These are phyloP conservation scores for Neopestalotiopsis sp. DNA, from an alignment of 2,329 filamentous ascomycete species.

Conservation along the genomic window DNA sequence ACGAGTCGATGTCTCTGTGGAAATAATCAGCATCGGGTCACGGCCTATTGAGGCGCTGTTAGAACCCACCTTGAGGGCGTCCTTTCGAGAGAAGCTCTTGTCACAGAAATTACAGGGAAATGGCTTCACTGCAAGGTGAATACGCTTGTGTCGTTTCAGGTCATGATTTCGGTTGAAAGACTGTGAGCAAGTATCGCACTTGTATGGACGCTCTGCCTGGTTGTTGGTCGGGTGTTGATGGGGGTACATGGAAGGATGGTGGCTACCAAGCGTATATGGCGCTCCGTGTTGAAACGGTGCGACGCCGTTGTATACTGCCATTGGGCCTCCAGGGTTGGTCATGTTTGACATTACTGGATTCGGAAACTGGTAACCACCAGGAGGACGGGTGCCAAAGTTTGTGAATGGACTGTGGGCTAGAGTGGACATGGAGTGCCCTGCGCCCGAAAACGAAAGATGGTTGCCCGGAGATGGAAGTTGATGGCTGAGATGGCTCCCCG, in stretches of 20 bases:
- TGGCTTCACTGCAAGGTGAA: slow-evolving; percentile 93
- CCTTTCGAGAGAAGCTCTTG: slow-evolving; percentile 96
- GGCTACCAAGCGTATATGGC: slow-evolving; percentile 56
- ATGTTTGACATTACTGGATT: slow-evolving; percentile 81
- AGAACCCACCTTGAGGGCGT: slow-evolving; percentile 87
- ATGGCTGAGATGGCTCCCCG: too few species aligned
- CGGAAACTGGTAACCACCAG: slow-evolving; percentile 59
- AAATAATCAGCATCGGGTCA: background rate
- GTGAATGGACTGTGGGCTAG: too few species aligned
- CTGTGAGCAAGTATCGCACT: slow-evolving; percentile 90
- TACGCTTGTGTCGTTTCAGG: slow-evolving; percentile 92
- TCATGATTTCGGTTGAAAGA: slow-evolving; percentile 98
- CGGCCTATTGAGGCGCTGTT: background rate
- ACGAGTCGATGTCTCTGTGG: background rate
- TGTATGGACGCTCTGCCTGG: slow-evolving; percentile 84
- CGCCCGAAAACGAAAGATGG: too few species aligned
- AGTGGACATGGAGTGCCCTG: too few species aligned
- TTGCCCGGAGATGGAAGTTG: too few species aligned
- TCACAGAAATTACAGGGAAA: slow-evolving; percentile 91
- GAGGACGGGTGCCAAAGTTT: slow-evolving; percentile 35
- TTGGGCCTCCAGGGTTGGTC: slow-evolving; percentile 72
- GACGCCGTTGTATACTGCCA: slow-evolving; percentile 71
- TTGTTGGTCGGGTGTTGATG: slow-evolving; percentile 51
- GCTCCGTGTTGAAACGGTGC: slow-evolving; percentile 57
- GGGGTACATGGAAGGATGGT: slow-evolving; percentile 61